Base-by-base conservation (phyloP, 768 basidiomycete species). In the Panaeolus cyanescens region DNA sequence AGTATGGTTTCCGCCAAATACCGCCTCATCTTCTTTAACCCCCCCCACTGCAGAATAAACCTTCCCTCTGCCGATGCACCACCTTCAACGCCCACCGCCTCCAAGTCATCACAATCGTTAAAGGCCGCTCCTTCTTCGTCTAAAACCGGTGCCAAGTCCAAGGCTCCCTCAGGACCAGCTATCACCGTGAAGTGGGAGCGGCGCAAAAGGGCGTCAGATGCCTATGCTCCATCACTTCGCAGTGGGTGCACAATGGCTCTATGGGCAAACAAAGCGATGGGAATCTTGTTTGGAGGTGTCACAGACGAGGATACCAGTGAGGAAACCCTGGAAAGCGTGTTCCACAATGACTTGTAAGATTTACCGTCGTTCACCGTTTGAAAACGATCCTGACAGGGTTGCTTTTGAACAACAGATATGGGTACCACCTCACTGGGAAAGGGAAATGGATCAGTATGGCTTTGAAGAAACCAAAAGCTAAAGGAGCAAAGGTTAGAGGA, bases 161-260 rank as follows among this genome's bases (percentile, higher is more conserved):
- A 79, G 60, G 59, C 64, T 15, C 74, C 82, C 15, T 50, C 54
- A n/a, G 56, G 32, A 36, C 59, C 62, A 12, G 54, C 65, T 17
- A 80, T 88, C 5, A 73, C 77, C 17, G 71, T 90, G 54, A 95
- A 94, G 72, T 96, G 95, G 95, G 94, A 95, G 69, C 85, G 86
- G 59, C 83, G 91, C 22, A 95, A 94, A 72, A 81, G 87, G 45
- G 77, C 84, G 0, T 83, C 85, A 0, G 88, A 86, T 1, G 89
- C 87, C 1, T 90, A 88, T 65, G 86, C 88, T 0, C 94, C 94
- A 0, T 79, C 84, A 0, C 69, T 88, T 4, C 84, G 93, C 3
- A 90, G 87, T 0, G 95, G 95, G 1, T 92, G 90, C 65, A 94
- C 93, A 3, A 96, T 96, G 95, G 78, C 91, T 0, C 74, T 89